Percentiles rank a stretch among this genome's conserved stretches.
These are phyloP conservation scores for Abrus pulchellus DNA, from an alignment of 306 rosid genomes.

Conservation along the genomic window DNA sequence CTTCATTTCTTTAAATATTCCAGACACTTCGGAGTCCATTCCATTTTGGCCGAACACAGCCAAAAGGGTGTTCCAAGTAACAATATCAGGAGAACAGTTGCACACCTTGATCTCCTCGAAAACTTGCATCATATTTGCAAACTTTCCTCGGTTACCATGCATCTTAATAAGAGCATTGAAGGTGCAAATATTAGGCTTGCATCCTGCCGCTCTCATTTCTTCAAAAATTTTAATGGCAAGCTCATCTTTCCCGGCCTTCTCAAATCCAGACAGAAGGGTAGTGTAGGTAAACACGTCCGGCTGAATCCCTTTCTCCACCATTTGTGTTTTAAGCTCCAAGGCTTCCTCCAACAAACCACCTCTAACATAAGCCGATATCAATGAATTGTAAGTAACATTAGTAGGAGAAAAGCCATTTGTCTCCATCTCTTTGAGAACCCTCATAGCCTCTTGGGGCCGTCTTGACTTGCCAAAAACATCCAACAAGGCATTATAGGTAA, in stretches of 20 bases:
- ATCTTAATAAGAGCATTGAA: slow-evolving; percentile 92
- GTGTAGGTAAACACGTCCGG: slow-evolving; percentile 92
- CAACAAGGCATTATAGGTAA: slow-evolving; percentile 81
- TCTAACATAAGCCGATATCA: slow-evolving; percentile 84
- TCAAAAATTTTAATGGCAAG: slow-evolving; percentile 65
- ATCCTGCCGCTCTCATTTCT: slow-evolving; percentile 76
- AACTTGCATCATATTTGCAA: slow-evolving; percentile 87
- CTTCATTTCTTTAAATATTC: slow-evolving; percentile 90
- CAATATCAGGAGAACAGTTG: slow-evolving; percentile 81
- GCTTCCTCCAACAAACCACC: slow-evolving; percentile 88
- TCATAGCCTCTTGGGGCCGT: slow-evolving; percentile 79
- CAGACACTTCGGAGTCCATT: slow-evolving; percentile 84
- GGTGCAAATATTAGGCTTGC: slow-evolving; percentile 89
- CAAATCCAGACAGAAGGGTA: slow-evolving; percentile 86
- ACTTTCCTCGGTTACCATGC: slow-evolving; percentile 91
- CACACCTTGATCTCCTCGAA: slow-evolving; percentile 75
- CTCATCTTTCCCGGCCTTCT: slow-evolving; percentile 86
- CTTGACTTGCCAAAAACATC: slow-evolving; percentile 95
- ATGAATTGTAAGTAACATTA: slow-evolving; percentile 75
- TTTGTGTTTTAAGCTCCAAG: slow-evolving; percentile 64
- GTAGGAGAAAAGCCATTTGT: slow-evolving; percentile 69
- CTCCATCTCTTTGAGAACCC: slow-evolving; percentile 87
- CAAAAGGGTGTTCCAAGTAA: slow-evolving; percentile 94
- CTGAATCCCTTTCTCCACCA: slow-evolving; percentile 77
- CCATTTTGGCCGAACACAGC: slow-evolving; percentile 93